These are phyloP conservation scores for Penicillium glabrum DNA, from an alignment of 2,329 filamentous ascomycete genomes.

Conservation along the genomic window DNA sequence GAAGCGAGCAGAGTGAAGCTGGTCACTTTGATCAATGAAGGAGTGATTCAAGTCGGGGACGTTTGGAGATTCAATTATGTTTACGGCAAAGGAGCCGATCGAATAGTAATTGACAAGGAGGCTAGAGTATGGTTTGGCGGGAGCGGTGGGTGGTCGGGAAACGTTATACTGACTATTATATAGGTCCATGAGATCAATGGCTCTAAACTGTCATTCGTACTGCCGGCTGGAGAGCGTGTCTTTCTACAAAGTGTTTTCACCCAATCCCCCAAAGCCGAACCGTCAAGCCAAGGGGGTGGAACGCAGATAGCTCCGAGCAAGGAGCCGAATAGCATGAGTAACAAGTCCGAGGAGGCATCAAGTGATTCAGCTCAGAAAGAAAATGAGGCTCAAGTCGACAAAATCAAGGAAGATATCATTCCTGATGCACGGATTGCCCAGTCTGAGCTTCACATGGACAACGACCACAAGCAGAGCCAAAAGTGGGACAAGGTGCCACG, in stretches of 20 bases:
- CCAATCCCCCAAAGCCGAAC: background rate
- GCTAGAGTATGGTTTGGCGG: conserved; percentile 32
- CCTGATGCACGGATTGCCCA: background rate
- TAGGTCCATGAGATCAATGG: conserved; percentile 37
- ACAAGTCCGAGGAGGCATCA: background rate
- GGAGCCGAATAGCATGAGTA: background rate
- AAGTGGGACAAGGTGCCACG: background rate
- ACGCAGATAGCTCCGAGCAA: background rate
- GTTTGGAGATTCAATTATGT: conserved; percentile 40
- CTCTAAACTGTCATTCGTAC: conserved; percentile 34
- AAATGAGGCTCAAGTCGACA: background rate
- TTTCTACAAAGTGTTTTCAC: conserved; percentile 26
- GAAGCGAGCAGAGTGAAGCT: conserved; percentile 44
- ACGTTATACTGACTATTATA: conserved; percentile 7
- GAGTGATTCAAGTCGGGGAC: conserved; percentile 40
- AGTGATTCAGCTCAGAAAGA: background rate
- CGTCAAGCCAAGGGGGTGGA: background rate
- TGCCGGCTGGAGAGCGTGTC: conserved; percentile 40
- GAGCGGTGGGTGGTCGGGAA: background rate
- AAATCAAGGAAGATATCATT: background rate
- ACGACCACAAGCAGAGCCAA: background rate
- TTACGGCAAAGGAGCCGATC: conserved; percentile 27
- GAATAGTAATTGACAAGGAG: conserved; percentile 44
- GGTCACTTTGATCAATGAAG: conserved; percentile 34
- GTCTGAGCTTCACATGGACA: background rate